A percentile compares a stretch with the other conserved stretches of the same genome.
Conservation (phyloP, 78 protist genomes). For the Protostelium mycophagum region DNA sequence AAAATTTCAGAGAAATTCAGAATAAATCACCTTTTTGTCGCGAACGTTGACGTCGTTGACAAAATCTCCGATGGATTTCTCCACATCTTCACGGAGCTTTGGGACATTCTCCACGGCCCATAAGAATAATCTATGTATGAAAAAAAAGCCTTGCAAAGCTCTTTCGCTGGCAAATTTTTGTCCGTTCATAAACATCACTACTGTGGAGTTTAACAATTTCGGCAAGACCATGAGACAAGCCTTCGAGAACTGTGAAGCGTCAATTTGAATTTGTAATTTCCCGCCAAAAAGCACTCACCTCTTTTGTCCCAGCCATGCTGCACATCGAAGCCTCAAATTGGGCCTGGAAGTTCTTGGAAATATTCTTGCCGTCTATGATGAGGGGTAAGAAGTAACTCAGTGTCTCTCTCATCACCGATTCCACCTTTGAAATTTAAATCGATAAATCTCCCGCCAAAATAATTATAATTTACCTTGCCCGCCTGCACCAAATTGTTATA, state of each 20-base stretch:
- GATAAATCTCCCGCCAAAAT: too few species aligned
- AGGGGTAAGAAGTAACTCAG: neutral
- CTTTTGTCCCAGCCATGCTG: neutral
- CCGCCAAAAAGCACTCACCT: too few species aligned
- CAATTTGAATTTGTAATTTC: neutral
- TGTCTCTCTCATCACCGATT: neutral
- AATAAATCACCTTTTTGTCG: neutral
- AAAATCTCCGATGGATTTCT: neutral
- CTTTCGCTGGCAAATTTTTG: neutral
- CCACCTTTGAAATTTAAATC: neutral
- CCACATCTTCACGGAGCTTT: neutral
- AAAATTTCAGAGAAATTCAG: too few species aligned
- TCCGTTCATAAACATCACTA: slow-evolving; percentile 7
- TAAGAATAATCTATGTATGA: neutral
- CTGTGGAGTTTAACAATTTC: neutral
- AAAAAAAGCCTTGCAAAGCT: neutral
- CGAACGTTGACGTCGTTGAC: neutral
- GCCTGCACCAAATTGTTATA: neutral
- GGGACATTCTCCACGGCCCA: neutral
- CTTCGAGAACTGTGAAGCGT: neutral
- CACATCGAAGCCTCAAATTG: neutral
- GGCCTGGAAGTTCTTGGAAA: neutral
- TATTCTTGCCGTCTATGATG: neutral
- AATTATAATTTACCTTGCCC: too few species aligned
- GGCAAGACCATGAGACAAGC: slow-evolving; percentile 3